phyloP scores from a whole-genome alignment of 2,329 filamentous ascomycete species.

The Metarhizium rileyi region DNA sequence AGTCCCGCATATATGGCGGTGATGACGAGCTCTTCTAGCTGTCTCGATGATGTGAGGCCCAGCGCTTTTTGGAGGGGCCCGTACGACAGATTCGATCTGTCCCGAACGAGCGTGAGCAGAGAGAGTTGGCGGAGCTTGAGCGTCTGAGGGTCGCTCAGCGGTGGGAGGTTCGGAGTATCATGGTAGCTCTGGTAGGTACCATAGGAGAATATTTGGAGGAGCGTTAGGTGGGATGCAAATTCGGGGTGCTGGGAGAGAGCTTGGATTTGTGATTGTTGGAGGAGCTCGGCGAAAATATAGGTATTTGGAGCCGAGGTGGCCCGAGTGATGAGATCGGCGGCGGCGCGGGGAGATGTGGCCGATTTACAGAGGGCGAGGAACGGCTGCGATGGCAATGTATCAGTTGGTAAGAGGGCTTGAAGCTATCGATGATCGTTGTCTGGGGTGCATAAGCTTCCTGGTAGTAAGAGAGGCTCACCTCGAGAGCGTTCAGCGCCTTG shows the following conservation, averaged over 20 bases:
- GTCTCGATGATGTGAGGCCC: constrained; percentile 53
- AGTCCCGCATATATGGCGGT: constrained; percentile 80
- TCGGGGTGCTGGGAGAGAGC: constrained; percentile 54
- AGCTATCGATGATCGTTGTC: background rate
- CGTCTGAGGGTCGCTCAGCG: constrained; percentile 61
- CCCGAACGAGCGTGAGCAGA: constrained; percentile 68
- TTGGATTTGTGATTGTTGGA: constrained; percentile 71
- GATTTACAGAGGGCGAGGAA: constrained; percentile 84
- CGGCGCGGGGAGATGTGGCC: constrained; percentile 71
- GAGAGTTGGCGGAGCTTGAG: constrained; percentile 87
- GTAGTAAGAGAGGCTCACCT: constrained; percentile 31
- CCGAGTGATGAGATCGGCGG: constrained; percentile 75
- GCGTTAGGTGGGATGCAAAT: constrained; percentile 51
- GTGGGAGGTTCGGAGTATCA: constrained; percentile 46
- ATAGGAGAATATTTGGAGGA: constrained; percentile 86
- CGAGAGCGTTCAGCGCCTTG: constrained; percentile 54
- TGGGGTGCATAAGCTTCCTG: background rate
- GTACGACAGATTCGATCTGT: constrained; percentile 63
- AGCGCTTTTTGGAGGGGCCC: constrained; percentile 55
- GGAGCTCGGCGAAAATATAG: constrained; percentile 90
- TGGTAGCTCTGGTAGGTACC: constrained; percentile 75
- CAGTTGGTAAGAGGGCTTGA: background rate
- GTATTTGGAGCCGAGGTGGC: constrained; percentile 86
- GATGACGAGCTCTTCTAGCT: constrained; percentile 80
- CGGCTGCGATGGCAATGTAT: constrained; percentile 42